Conservation (phyloP, 306 rosid genomes). For the Fagus crenata region DNA sequence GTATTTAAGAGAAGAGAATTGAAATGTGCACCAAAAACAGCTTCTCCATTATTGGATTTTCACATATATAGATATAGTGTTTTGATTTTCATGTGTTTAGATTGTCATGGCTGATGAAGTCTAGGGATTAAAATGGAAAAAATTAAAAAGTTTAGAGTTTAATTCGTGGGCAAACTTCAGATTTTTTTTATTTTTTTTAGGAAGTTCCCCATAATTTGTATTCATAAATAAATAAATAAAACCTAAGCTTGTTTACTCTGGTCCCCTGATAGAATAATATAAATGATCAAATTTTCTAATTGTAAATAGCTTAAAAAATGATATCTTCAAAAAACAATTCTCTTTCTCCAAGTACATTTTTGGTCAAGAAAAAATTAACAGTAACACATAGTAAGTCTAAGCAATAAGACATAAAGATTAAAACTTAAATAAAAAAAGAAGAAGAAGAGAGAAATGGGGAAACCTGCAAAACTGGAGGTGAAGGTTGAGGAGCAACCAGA, state of each 20-base stretch:
- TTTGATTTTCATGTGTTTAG: no score
- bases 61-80: no score
- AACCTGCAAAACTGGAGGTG: slow-evolving; percentile 51
- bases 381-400: background rate
- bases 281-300: background rate
- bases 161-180: no score
- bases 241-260: background rate
- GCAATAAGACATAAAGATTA: background rate
- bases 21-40: no score
- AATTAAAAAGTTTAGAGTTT: no score
- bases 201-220: background rate
- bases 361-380: background rate
- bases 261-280: background rate
- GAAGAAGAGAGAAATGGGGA: background rate
- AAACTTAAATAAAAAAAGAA: no score
- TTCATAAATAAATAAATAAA: background rate
- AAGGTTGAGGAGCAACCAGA: slow-evolving; percentile 36
- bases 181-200: no score
- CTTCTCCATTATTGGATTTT: no score
- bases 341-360: background rate
- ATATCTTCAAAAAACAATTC: no score
- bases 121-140: no score
- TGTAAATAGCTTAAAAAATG: background rate
- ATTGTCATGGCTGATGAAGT: no score
- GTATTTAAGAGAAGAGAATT: no score